A percentile compares a stretch with the other conserved stretches of the same genome.
phyloP scores from a whole-genome alignment of 176 grass and related monocot species.

The Ampelocalamus luodianensis region DNA sequence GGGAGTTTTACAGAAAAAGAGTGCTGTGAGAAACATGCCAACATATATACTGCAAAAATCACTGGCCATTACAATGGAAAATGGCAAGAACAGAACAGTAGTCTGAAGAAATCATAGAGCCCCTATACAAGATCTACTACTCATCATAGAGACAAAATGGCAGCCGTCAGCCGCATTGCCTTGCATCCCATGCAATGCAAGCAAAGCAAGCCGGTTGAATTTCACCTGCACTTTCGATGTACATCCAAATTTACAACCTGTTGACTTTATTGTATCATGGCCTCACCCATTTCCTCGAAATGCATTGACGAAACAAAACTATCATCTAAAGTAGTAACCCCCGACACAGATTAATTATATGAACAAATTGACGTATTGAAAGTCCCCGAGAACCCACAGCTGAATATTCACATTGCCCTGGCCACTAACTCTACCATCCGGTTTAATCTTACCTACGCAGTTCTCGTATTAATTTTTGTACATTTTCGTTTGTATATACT shows the following conservation, averaged over 20 bases:
- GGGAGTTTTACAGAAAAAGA: neutral
- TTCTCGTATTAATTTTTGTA: conserved; percentile 38
- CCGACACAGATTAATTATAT: neutral
- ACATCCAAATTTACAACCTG: neutral
- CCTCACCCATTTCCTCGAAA: conserved; percentile 1
- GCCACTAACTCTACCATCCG: neutral
- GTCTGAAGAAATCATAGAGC: conserved; percentile 22
- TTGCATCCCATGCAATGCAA: neutral
- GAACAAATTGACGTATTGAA: conserved; percentile 15
- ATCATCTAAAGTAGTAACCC: neutral
- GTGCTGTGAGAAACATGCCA: neutral
- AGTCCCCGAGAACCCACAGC: neutral
- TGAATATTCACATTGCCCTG: conserved; percentile 54
- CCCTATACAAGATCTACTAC: conserved; percentile 24
- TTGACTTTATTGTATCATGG: conserved; percentile 21
- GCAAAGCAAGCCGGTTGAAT: neutral
- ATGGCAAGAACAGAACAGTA: neutral
- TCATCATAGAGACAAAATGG: conserved; percentile 28
- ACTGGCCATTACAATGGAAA: neutral
- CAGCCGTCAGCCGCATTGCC: neutral
- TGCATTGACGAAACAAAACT: neutral
- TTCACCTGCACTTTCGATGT: conserved; percentile 22
- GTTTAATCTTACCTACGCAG: conserved; percentile 44
- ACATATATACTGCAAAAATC: conserved; percentile 16
- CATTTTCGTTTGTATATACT: conserved; percentile 31